phyloP scores from a whole-genome alignment of 768 basidiomycete species.

The Lenzites betulinus region DNA sequence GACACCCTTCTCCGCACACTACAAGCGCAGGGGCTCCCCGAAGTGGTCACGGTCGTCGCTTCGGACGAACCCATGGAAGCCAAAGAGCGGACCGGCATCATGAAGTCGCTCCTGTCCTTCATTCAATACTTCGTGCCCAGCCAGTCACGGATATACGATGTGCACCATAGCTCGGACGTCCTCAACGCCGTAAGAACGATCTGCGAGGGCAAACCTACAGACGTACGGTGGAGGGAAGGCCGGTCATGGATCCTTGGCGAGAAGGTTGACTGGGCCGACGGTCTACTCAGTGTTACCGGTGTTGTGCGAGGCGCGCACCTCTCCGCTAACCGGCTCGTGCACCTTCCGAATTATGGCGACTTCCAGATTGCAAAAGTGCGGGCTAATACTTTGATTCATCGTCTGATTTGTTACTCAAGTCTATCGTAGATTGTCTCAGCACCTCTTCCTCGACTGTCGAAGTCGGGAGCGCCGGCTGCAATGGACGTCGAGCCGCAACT shows the following conservation, averaged over 20 bases:
- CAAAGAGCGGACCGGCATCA: constrained; percentile 65
- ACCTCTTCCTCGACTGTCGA: constrained; percentile 45
- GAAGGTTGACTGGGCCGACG: constrained; percentile 61
- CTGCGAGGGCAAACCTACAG: constrained; percentile 81
- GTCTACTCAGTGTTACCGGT: constrained; percentile 76
- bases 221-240: constrained; percentile 82
- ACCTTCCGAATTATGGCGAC: constrained; percentile 87
- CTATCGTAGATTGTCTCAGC: constrained; percentile 69
- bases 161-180: constrained; percentile 62
- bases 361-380: constrained; percentile 80
- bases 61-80: constrained; percentile 53
- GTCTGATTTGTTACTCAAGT: not conserved
- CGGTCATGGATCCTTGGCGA: constrained; percentile 78
- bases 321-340: constrained; percentile 82
- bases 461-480: constrained; percentile 34
- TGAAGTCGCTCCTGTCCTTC: constrained; percentile 92
- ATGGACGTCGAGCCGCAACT: constrained; percentile 74
- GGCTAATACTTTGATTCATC: not conserved
- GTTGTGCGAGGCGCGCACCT: constrained; percentile 78
- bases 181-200: constrained; percentile 74
- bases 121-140: constrained; percentile 92
- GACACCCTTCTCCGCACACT: constrained; percentile 86
- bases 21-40: constrained; percentile 89
- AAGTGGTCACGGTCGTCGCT: constrained; percentile 70
- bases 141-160: constrained; percentile 75